These are phyloP conservation scores for Ensete ventricosum DNA, from an alignment of 176 grass and related monocot species.

Conservation along the genomic window DNA sequence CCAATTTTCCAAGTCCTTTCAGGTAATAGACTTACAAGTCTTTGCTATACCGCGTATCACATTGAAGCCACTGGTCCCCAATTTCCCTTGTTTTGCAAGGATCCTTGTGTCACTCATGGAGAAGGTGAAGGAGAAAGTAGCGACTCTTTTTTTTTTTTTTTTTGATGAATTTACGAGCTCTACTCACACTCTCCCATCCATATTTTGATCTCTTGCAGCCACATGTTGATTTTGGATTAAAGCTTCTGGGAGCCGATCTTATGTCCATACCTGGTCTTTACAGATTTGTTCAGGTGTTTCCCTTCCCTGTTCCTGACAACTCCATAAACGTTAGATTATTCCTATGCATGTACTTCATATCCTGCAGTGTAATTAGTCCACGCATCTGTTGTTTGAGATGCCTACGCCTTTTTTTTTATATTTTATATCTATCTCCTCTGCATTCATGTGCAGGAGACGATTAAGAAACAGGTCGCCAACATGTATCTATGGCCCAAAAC, in stretches of 20 bases:
- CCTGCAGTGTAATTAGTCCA: no score
- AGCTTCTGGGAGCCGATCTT: constrained; percentile 68
- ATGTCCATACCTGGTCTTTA: constrained; percentile 79
- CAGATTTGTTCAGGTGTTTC: constrained; percentile 65
- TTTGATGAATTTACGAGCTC: background rate
- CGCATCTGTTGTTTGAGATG: background rate
- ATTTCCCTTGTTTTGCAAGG: constrained; percentile 79
- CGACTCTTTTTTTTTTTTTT: background rate
- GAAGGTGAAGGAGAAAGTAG: constrained; percentile 37
- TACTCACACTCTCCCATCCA: background rate
- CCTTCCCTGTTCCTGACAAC: background rate
- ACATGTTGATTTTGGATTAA: constrained; percentile 83
- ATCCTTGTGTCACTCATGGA: constrained; percentile 81
- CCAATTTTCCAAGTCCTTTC: background rate
- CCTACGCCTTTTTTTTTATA: background rate
- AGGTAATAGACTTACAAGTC: constrained; percentile 82
- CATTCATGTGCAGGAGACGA: constrained; percentile 51
- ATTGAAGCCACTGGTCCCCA: constrained; percentile 69
- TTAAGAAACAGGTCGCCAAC: constrained; percentile 71
- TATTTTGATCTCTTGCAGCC: constrained; percentile 37
- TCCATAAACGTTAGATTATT: no score
- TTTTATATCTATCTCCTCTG: background rate
- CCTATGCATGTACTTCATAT: no score
- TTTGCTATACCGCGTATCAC: constrained; percentile 75
- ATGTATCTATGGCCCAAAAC: constrained; percentile 93